Conservation (phyloP, 331 rosid species). For the Acacia pycnantha region DNA sequence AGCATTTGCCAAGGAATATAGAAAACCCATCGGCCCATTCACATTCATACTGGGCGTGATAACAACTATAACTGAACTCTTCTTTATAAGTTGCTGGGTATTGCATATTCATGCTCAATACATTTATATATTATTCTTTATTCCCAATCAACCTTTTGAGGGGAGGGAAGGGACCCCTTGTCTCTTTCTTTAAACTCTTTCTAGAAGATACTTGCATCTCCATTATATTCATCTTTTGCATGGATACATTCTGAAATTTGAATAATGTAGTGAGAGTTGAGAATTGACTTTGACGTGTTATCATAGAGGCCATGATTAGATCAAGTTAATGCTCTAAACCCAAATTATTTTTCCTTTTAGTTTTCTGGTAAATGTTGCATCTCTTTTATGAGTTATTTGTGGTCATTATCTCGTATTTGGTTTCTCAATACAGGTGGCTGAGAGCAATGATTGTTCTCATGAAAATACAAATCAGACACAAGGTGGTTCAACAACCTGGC, state of each 20-base stretch:
- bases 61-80: too few relatives aligned
- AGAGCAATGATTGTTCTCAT: conserved; percentile 17
- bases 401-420: conserved; percentile 3
- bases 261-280: neutral
- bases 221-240: neutral
- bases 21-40: neutral
- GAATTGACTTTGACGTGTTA: neutral
- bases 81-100: too few relatives aligned
- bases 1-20: too few relatives aligned
- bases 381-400: neutral
- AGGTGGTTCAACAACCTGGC: conserved; percentile 12
- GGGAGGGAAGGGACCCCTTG: too few relatives aligned
- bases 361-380: neutral
- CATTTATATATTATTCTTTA: too few relatives aligned
- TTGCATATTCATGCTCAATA: too few relatives aligned
- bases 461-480: conserved; percentile 28
- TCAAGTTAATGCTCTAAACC: neutral
- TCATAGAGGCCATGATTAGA: neutral
- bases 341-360: neutral
- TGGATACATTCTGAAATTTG: neutral
- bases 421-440: conserved; percentile 36
- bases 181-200: too few relatives aligned
- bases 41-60: too few relatives aligned
- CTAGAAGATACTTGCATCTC: neutral
- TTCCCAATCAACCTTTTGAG: too few relatives aligned